A percentile compares a stretch with the other conserved stretches of the same genome.
Evolutionary conservation across 208 protist genomes (phyloP).

Genomic region (Acanthamoeba quina): DNA sequence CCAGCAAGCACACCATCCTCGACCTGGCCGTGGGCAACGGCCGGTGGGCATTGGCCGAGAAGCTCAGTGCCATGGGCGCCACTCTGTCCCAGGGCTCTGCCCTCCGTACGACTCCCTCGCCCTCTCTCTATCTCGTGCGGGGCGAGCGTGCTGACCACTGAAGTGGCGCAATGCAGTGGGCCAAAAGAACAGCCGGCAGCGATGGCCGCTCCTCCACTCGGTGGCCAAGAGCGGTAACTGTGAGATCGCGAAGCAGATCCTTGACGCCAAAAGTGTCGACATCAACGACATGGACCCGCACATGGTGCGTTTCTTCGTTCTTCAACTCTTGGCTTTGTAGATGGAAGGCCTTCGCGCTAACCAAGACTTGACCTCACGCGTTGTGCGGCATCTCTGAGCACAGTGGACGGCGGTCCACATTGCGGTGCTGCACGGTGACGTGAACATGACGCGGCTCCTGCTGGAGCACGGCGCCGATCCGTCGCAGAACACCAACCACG

Average conservation of each 20-base stretch:
- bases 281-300: conserved; percentile 60
- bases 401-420: conserved; percentile 65
- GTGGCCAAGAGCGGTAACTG: neutral
- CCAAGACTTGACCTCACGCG: neutral
- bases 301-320: neutral
- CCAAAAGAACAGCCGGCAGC: conserved; percentile 31
- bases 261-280: neutral
- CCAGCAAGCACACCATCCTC: neutral
- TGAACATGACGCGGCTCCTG: conserved; percentile 46
- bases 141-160: neutral
- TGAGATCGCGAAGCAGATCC: neutral
- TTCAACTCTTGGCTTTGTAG: neutral
- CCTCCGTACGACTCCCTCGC: neutral
- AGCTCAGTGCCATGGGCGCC: neutral
- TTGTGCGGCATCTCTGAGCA: neutral
- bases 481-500: conserved; percentile 52
- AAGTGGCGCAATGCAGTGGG: neutral
- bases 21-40: neutral
- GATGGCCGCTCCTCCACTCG: conserved; percentile 22
- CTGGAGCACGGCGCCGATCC: conserved; percentile 60
- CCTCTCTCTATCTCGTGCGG: neutral
- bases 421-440: conserved; percentile 30
- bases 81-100: neutral
- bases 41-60: conserved; percentile 24
- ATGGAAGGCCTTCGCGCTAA: no score